Evolutionary conservation across 805 yeast genomes (phyloP).

Genomic region (Schizosaccharomyces osmophilus): DNA sequence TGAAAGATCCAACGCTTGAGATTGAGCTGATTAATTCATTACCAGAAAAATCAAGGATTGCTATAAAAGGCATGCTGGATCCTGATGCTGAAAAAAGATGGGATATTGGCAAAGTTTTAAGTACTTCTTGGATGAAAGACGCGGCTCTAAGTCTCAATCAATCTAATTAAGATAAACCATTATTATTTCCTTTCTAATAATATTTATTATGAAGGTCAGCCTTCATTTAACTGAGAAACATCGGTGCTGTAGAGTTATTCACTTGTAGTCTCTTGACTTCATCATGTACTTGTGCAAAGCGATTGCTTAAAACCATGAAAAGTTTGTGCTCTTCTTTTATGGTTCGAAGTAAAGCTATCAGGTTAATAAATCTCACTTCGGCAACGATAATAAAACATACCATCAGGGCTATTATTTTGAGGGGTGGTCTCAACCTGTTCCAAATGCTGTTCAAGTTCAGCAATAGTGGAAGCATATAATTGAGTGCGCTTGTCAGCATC

Average conservation of each 20-base stretch:
- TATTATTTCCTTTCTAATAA: not conserved
- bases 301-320: slow-evolving; percentile 46
- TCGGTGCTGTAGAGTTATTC: not conserved
- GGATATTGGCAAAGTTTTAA: slow-evolving; percentile 28
- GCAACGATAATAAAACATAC: not conserved
- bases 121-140: slow-evolving; percentile 30
- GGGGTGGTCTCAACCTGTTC: slow-evolving; percentile 17
- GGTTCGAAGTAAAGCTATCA: slow-evolving; percentile 8
- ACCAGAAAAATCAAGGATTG: slow-evolving; percentile 33
- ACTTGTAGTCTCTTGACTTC: slow-evolving; percentile 13
- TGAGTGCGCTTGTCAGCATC: slow-evolving; percentile 23
- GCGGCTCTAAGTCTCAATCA: too few relatives aligned
- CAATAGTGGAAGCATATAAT: slow-evolving; percentile 22
- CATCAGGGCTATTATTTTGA: not conserved
- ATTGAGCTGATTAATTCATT: slow-evolving; percentile 46
- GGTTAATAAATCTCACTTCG: not conserved
- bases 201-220: not conserved
- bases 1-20: slow-evolving; percentile 15
- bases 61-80: slow-evolving; percentile 42
- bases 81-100: slow-evolving; percentile 35
- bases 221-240: not conserved
- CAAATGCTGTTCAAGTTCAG: slow-evolving; percentile 26
- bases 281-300: slow-evolving; percentile 43
- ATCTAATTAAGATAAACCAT: too few relatives aligned
- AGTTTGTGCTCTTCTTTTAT: slow-evolving; percentile 33